Conservation (phyloP, 2,329 filamentous ascomycete genomes). For the Sclerotiophoma versabilis region DNA sequence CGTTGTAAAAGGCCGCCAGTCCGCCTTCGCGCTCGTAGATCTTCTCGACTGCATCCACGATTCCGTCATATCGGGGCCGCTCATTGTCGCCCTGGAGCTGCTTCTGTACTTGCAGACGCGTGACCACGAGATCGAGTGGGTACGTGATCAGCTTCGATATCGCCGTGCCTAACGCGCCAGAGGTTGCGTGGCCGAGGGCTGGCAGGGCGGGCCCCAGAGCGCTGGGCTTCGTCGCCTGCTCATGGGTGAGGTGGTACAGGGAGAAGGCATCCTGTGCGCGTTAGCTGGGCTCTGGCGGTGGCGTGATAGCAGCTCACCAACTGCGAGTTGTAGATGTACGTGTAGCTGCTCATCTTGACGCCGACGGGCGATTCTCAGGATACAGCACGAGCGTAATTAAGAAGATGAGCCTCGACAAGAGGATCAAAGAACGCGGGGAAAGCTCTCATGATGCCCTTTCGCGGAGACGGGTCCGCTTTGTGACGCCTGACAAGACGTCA, state of each 20-base stretch:
- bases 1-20: constrained; percentile 68
- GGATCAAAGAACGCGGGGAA: constrained; percentile 32
- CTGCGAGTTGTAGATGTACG: constrained; percentile 54
- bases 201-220: constrained; percentile 63
- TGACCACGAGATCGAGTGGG: constrained; percentile 81
- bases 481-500: constrained; percentile 29
- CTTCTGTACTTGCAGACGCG: constrained; percentile 80
- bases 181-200: constrained; percentile 80
- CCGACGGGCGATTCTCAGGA: constrained; percentile 5
- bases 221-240: constrained; percentile 38
- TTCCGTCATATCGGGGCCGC: constrained; percentile 65
- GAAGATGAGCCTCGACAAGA: background rate
- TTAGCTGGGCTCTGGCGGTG: constrained; percentile 12
- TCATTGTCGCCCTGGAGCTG: constrained; percentile 56
- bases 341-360: constrained; percentile 30
- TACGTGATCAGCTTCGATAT: constrained; percentile 81
- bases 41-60: constrained; percentile 72
- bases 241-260: constrained; percentile 52
- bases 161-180: constrained; percentile 79
- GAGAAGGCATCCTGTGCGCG: constrained; percentile 51
- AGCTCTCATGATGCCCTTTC: constrained; percentile 24
- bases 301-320: constrained; percentile 41
- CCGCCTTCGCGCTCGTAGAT: constrained; percentile 78
- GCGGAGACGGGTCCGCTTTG: constrained; percentile 32
- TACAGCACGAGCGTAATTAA: background rate